Evolutionary conservation across 345 rosid species (phyloP), one percentile per base, ranked within the genome.

Genomic region (Moricandia moricandioides): DNA sequence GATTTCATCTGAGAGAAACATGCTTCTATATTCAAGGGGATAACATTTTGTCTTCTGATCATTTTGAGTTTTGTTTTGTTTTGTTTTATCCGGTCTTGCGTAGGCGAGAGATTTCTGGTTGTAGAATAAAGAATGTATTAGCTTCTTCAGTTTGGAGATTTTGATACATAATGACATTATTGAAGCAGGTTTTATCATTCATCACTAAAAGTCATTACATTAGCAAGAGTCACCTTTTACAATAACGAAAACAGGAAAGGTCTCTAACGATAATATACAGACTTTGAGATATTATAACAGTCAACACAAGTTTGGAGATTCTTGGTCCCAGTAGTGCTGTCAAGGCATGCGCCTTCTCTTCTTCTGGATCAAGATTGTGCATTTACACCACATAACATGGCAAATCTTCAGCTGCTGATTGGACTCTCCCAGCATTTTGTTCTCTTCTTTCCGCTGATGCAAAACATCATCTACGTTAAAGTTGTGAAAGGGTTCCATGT

Each of bases 301-400:
- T 51, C 56, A 17, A 43, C 49, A 57, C 97, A 91, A 69, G 82
- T 86, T n/a, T 89, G 83, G 6, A 89, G 84, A 79, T 91, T 93
- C 82, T 88, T 93, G 30, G 93, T 86, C 63, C 91, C 84, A 84
- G 90, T 81, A 60, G 91, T 78, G 54, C 84, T 17, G 89, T 80
- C 51, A 90, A 9, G 3, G 40, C 40, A 11, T 10, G n/a, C 2
- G n/a, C 5, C n/a, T 39, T 39, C 5, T 43, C 51, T 43, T 43
- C 51, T 40, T 11, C n/a, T 11, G 16, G 12, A 43, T 43, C 51
- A 43, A 13, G 51, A 12, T 43, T 43, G 2, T 43, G 51, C 51
- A 13, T 43, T 37, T 40, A 3, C 4, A 13, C 45, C 45, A 39
- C 45, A 10, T 39, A 39, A 39, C 45, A 3, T 8, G 40, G 8